These are phyloP conservation scores for Aspergillus fumigatus DNA, from an alignment of 2,329 filamentous ascomycete species.

Conservation along the genomic window DNA sequence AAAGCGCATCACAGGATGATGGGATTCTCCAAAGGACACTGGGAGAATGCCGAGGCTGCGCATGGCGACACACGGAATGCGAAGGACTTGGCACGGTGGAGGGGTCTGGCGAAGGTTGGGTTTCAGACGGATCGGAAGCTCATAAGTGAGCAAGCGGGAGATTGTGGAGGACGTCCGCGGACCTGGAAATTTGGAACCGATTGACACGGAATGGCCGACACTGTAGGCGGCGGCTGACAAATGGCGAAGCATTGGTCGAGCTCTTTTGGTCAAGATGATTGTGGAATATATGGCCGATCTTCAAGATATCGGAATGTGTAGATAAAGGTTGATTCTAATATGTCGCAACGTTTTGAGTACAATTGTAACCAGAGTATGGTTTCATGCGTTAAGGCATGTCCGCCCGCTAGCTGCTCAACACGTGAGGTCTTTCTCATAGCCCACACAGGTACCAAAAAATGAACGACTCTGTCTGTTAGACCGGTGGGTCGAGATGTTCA, in stretches of 20 bases:
- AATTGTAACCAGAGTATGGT: not conserved
- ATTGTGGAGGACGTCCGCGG: constrained; percentile 50
- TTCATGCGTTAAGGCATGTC: not conserved
- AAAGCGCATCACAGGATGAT: constrained; percentile 50
- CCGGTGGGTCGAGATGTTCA: not conserved
- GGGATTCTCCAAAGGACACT: constrained; percentile 54
- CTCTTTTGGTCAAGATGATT: too few relatives aligned
- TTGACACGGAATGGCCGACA: constrained; percentile 38
- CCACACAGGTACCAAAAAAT: not conserved
- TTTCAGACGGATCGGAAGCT: constrained; percentile 49
- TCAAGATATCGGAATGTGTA: not conserved
- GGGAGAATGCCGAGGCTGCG: constrained; percentile 48
- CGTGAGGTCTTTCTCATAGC: too few relatives aligned
- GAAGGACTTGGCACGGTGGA: constrained; percentile 50
- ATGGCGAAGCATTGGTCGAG: not conserved
- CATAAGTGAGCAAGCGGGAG: constrained; percentile 51
- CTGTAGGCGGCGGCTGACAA: constrained; percentile 16
- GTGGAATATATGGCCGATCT: not conserved
- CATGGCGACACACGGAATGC: constrained; percentile 54
- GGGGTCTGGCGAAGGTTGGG: constrained; percentile 49
- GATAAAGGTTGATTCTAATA: not conserved
- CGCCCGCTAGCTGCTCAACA: too few relatives aligned
- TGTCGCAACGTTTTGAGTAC: not conserved
- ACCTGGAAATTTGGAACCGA: constrained; percentile 45
- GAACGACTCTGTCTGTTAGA: not conserved